Base-by-base conservation (phyloP, 768 basidiomycete genomes). In the Suillus sp. region DNA sequence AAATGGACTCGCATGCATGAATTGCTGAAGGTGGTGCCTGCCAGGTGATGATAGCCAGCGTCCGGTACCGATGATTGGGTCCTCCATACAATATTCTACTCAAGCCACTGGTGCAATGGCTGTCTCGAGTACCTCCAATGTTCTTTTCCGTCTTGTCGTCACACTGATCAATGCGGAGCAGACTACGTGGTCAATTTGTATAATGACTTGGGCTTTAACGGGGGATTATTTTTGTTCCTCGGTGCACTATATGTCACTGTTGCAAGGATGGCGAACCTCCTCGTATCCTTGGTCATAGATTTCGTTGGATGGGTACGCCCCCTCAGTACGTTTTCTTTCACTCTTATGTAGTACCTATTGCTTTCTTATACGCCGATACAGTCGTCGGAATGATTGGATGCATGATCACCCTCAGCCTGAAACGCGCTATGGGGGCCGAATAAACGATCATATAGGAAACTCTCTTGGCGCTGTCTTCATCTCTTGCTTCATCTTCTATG, bases 31-130 rank as follows among this genome's bases (percentile, higher is more conserved):
- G 62, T 38, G 62, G 57, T 27, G 13, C 56, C 11, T 18, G 45
- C 18, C 62, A 63, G 54, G n/a, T n/a, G n/a, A n/a, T n/a, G n/a
- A n/a, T n/a, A n/a, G n/a, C n/a, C n/a, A n/a, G n/a, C n/a, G n/a
- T n/a, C n/a, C n/a, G n/a, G n/a, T n/a, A n/a, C n/a, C n/a, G n/a
- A 59, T 55, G 40, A 63, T 59, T 42, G 62, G 57, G 35, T 63
- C 27, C 8, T 27, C 27, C 48, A 25, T 13, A 47, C 45, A 47
- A n/a, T 25, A 48, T 48, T 2, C 25, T 25, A 38, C 58, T 7
- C 58, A 59, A 27, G 58, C 58, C 5, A 59, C 58, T 47, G 58
- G 40, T 22, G 58, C 25, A 30, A 59, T 59, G 40, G 58, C 47
- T 14, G 25, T 59, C 18, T 42, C 27, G 18, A 30, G 40, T 59